These are phyloP conservation scores for Pachysandra terminalis DNA, from an alignment of 164 flowering plant species.

Conservation along the genomic window DNA sequence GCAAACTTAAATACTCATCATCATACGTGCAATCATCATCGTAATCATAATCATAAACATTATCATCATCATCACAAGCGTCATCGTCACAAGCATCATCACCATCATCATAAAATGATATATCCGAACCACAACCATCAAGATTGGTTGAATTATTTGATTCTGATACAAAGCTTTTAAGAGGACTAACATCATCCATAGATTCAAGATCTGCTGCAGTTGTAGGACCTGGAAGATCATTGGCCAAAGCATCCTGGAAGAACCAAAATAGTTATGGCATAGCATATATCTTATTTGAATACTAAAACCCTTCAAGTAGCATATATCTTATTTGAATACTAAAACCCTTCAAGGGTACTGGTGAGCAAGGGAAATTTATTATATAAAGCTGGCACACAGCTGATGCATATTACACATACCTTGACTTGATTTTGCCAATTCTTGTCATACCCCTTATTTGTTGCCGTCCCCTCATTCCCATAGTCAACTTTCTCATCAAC, in stretches of 20 bases:
- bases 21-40: constrained; percentile 16
- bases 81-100: constrained; percentile 16
- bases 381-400: neutral
- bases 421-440: neutral
- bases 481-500: neutral
- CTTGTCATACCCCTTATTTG: neutral
- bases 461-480: neutral
- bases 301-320: no score
- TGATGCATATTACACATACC: neutral
- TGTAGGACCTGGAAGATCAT: neutral
- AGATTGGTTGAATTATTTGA: neutral
- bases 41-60: constrained; percentile 11
- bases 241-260: neutral
- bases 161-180: neutral
- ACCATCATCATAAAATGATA: constrained; percentile 3
- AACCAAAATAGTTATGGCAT: neutral
- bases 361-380: neutral
- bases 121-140: neutral
- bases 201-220: neutral
- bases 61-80: constrained; percentile 10
- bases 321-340: no score
- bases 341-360: neutral
- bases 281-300: no score
- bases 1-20: constrained; percentile 33
- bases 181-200: neutral